Percentiles rank a stretch among this genome's conserved stretches.
phyloP scores from a whole-genome alignment of 208 protist species.

The Leishmania martiniquensis region DNA sequence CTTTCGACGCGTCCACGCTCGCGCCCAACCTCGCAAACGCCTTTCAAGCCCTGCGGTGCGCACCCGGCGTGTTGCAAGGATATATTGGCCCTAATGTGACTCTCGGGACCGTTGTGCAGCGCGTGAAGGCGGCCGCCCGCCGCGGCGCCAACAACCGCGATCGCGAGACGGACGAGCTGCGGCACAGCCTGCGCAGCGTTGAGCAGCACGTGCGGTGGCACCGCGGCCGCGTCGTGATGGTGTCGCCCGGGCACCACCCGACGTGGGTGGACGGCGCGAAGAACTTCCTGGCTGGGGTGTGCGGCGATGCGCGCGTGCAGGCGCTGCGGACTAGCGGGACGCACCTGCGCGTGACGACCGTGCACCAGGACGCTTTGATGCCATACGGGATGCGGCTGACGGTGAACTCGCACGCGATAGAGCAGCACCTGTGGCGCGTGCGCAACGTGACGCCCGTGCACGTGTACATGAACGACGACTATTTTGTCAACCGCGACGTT shows the following conservation, averaged over 20 bases:
- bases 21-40: too few relatives aligned
- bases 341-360: constrained; percentile 58
- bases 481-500: constrained; percentile 68
- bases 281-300: constrained; percentile 54
- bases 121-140: neutral
- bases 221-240: constrained; percentile 88
- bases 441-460: constrained; percentile 54
- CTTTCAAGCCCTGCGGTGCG: neutral
- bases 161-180: constrained; percentile 93
- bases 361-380: constrained; percentile 72
- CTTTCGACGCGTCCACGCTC: neutral
- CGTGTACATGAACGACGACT: constrained; percentile 81
- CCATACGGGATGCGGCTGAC: constrained; percentile 62
- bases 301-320: constrained; percentile 25
- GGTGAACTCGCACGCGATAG: constrained; percentile 54
- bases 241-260: constrained; percentile 96
- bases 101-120: neutral
- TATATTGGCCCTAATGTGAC: neutral
- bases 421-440: constrained; percentile 66
- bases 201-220: constrained; percentile 93
- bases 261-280: constrained; percentile 82
- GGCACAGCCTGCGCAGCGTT: constrained; percentile 94
- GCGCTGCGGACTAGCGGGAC: constrained; percentile 28
- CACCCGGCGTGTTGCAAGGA: neutral
- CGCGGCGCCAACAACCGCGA: neutral